Conservation (phyloP, 441 rosid genomes). For the Aleurites moluccanus region DNA sequence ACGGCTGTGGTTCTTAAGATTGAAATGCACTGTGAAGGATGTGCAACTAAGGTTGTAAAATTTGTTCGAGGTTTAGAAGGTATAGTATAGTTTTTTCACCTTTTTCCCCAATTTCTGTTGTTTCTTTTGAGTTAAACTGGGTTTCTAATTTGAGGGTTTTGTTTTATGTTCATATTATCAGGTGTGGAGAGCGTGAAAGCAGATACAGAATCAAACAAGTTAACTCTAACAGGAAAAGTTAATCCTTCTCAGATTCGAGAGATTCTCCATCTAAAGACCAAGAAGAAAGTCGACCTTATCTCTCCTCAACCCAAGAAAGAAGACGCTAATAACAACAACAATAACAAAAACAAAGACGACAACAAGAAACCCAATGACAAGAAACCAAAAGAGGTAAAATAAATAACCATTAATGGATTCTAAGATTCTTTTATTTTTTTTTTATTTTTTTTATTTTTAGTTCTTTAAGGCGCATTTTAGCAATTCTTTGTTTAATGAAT, state of each 20-base stretch:
- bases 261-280: constrained; percentile 40
- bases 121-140: not conserved
- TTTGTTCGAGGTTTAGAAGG: constrained; percentile 47
- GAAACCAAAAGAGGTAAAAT: constrained; percentile 21
- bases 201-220: constrained; percentile 46
- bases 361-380: constrained; percentile 14
- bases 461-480: not conserved
- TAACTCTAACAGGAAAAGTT: constrained; percentile 56
- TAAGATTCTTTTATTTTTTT: not conserved
- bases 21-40: constrained; percentile 71
- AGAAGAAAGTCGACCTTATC: constrained; percentile 60
- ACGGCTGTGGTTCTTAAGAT: constrained; percentile 45
- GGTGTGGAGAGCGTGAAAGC: constrained; percentile 63
- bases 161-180: not conserved
- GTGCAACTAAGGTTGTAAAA: constrained; percentile 44
- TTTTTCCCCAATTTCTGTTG: not conserved
- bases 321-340: constrained; percentile 14
- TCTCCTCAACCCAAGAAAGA: constrained; percentile 73
- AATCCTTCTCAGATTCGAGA: constrained; percentile 56
- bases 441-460: not conserved
- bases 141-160: not conserved
- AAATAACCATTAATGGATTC: not conserved
- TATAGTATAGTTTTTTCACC: not conserved
- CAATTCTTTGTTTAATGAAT: not conserved
- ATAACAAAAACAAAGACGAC: constrained; percentile 1